Conservation (phyloP, 805 yeast genomes). For the Candida pini region DNA sequence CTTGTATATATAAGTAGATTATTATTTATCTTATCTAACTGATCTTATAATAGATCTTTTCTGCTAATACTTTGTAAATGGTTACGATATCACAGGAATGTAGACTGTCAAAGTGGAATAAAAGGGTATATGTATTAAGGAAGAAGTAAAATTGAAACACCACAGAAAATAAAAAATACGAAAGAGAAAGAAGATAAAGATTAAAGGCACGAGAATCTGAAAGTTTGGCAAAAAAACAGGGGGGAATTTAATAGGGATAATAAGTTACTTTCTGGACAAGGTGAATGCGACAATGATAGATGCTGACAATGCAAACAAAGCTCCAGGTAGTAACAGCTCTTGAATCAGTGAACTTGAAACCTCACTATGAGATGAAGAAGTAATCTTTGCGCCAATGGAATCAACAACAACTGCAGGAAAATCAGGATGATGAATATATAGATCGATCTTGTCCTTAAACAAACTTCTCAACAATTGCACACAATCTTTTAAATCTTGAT, state of each 20-base stretch:
- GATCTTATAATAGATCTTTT: no score
- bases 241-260: neutral
- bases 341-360: conserved; percentile 36
- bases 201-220: neutral
- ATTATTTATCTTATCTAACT: no score
- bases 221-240: neutral
- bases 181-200: neutral
- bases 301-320: conserved; percentile 53
- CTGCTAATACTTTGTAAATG: no score
- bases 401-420: conserved; percentile 25
- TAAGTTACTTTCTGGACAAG: conserved; percentile 38
- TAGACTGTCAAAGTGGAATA: no score
- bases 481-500: conserved; percentile 70
- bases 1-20: no score
- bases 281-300: conserved; percentile 52
- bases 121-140: no score
- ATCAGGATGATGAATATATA: conserved; percentile 65
- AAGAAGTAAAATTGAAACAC: no score
- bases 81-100: no score
- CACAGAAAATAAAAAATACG: neutral
- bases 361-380: conserved; percentile 1
- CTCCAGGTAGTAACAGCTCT: conserved; percentile 59
- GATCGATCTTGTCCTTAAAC: conserved; percentile 58
- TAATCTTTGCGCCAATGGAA: neutral
- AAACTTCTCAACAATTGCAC: conserved; percentile 47